Base-by-base conservation (phyloP, 495 filamentous ascomycete genomes). In the Baudoinia panamericana region DNA sequence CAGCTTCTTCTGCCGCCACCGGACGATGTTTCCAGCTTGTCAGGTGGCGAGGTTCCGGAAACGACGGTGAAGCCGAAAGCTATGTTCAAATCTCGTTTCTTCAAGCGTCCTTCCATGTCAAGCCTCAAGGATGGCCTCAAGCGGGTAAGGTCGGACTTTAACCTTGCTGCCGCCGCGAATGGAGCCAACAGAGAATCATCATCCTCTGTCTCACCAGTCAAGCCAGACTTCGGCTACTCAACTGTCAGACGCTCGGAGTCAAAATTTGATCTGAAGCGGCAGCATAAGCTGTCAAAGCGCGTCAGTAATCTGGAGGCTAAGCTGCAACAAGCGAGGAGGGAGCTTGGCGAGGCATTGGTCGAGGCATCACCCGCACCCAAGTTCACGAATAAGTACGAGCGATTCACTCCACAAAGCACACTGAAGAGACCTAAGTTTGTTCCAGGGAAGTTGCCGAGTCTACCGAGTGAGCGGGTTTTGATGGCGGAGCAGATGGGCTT, bases 241-340 rank as follows among this genome's bases (percentile, higher is more conserved):
- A 43, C 49, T 16, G 48, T 75, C 15, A 65, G 63, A 10, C 67
- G 63, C 29, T 65, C 71, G 30, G 62, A 68, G 15, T 78, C 72
- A 0, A 71, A 68, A 43, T 75, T 70, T 53, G 75, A 82, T 39
- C 54, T 80, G 5, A 62, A 66, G 18, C 71, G 70, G 45, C 73
- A 78, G 45, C 64, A 68, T 25, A 80, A 73, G 52, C 60, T 82
- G 20, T 59, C 68, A 37, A 76, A 78, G 61, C 65, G 68, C 27
- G 75, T 81, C 34, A 80, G 74, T 52, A 68, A 80, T 51, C 63
- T 81, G 1, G 76, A 82, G 48, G 55, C 62, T 19, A 78, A 80
- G 55, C 62, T 81, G 2, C 58, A 71, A 10, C 57, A 59, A 23
- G 74, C 75, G 3, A 68, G 75, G 12, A 66, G 65, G 15, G 68